Percentiles rank a stretch among this genome's conserved stretches.
Conservation (phyloP, 2,329 filamentous ascomycete species). For the Colletotrichum lentis region DNA sequence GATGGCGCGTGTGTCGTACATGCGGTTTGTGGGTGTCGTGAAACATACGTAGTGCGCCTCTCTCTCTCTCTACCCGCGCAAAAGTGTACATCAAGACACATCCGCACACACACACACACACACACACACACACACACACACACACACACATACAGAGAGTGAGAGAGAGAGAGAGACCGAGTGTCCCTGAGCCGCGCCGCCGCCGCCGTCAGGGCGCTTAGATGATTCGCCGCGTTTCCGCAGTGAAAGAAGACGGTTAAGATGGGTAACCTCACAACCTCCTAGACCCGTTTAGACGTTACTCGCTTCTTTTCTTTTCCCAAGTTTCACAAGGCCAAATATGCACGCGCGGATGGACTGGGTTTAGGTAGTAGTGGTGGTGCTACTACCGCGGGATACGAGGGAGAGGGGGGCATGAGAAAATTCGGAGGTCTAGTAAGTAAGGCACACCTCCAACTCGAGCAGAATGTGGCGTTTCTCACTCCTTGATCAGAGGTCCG, state of each 20-base stretch:
- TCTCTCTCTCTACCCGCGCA: neutral
- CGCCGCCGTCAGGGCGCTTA: conserved; percentile 11
- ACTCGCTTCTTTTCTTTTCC: neutral
- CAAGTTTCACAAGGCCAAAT: conserved; percentile 17
- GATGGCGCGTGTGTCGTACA: neutral
- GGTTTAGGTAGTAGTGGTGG: neutral
- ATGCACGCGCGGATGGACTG: conserved; percentile 15
- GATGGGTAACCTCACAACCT: neutral
- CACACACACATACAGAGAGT: neutral
- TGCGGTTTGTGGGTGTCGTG: neutral
- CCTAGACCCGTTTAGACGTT: neutral
- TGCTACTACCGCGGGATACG: conserved; percentile 18
- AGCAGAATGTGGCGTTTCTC: conserved; percentile 19
- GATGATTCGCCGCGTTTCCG: conserved; percentile 18
- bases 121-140: too few species aligned
- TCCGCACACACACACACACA: too few species aligned
- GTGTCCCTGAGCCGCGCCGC: neutral
- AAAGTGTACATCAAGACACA: neutral
- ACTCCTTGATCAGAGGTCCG: neutral
- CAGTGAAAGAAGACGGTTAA: neutral
- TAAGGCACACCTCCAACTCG: neutral
- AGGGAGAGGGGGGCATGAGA: conserved; percentile 18
- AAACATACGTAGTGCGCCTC: neutral
- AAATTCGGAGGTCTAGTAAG: neutral
- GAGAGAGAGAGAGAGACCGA: too few species aligned